Evolutionary conservation across 306 rosid species (phyloP).

Genomic region (Albizia julibrissin): DNA sequence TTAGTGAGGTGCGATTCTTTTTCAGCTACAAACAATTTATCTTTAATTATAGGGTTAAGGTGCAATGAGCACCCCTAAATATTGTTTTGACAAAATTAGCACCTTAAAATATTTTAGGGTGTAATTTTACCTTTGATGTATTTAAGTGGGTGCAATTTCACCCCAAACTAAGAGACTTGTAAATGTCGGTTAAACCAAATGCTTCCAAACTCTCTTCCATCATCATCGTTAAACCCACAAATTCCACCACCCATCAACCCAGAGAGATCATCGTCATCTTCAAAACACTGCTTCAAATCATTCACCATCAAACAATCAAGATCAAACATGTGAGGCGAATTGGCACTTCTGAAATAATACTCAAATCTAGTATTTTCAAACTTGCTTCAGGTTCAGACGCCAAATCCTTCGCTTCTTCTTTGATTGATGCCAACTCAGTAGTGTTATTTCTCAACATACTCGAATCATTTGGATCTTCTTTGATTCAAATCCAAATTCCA

Average conservation of each 20-base stretch:
- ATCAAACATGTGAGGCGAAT: conserved; percentile 30
- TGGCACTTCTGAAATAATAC: background rate
- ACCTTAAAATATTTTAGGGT: too few relatives aligned
- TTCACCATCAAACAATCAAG: conserved; percentile 39
- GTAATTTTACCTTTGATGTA: too few relatives aligned
- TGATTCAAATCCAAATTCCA: background rate
- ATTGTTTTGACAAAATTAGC: too few relatives aligned
- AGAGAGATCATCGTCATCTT: conserved; percentile 31
- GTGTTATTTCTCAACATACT: background rate
- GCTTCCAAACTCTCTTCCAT: too few relatives aligned
- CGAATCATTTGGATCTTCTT: background rate
- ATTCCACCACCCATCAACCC: conserved; percentile 46
- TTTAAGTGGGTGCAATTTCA: too few relatives aligned
- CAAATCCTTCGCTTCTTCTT: conserved; percentile 13
- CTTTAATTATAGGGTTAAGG: too few relatives aligned
- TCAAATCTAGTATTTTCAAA: background rate
- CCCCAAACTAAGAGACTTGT: too few relatives aligned
- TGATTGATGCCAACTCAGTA: too few relatives aligned
- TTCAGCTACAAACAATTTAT: too few relatives aligned
- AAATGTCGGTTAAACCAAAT: too few relatives aligned
- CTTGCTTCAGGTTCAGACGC: background rate
- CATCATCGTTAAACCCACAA: conserved; percentile 46
- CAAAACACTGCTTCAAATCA: conserved; percentile 44
- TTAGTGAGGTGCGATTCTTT: too few relatives aligned
- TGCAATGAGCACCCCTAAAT: too few relatives aligned